These are phyloP conservation scores for Aaosphaeria pasadenensis DNA, from an alignment of 2,329 filamentous ascomycete genomes.

Conservation along the genomic window DNA sequence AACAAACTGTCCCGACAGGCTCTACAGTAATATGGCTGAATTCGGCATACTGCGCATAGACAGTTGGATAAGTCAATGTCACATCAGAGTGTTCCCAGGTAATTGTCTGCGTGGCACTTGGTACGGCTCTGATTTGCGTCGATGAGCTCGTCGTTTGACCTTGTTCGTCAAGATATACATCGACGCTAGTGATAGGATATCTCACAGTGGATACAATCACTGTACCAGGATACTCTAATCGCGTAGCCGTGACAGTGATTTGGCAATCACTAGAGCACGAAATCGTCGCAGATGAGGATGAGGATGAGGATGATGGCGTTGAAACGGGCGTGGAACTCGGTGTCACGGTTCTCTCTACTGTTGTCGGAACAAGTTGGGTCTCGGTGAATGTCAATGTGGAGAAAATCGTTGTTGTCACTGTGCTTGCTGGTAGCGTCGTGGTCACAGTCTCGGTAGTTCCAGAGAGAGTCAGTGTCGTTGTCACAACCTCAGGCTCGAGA, in stretches of 20 bases:
- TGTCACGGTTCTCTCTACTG: constrained; percentile 8
- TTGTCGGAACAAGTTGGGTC: constrained; percentile 7
- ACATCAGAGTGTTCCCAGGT: constrained; percentile 27
- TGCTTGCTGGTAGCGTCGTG: constrained; percentile 21
- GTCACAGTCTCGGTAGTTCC: constrained; percentile 20
- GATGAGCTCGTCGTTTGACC: constrained; percentile 13
- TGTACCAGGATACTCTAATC: constrained; percentile 23
- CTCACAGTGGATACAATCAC: constrained; percentile 15
- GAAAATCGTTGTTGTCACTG: constrained; percentile 16
- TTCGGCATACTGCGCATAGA: constrained; percentile 26
- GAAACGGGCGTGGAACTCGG: constrained; percentile 14
- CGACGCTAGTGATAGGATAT: constrained; percentile 17
- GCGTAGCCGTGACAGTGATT: constrained; percentile 29
- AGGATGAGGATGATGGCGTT: neutral
- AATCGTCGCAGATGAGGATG: constrained; percentile 7
- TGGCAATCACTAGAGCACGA: constrained; percentile 24
- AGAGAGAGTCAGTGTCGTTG: constrained; percentile 9
- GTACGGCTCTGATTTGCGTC: constrained; percentile 8
- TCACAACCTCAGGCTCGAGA: constrained; percentile 7
- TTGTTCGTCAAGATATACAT: constrained; percentile 15
- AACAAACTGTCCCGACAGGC: constrained; percentile 18
- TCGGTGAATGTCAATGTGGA: constrained; percentile 16
- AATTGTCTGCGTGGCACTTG: constrained; percentile 11
- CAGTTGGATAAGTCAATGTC: constrained; percentile 29
- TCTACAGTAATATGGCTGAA: constrained; percentile 26